These are phyloP conservation scores for Dactylella cylindrospora DNA, from an alignment of 2,329 filamentous ascomycete species.

Conservation along the genomic window DNA sequence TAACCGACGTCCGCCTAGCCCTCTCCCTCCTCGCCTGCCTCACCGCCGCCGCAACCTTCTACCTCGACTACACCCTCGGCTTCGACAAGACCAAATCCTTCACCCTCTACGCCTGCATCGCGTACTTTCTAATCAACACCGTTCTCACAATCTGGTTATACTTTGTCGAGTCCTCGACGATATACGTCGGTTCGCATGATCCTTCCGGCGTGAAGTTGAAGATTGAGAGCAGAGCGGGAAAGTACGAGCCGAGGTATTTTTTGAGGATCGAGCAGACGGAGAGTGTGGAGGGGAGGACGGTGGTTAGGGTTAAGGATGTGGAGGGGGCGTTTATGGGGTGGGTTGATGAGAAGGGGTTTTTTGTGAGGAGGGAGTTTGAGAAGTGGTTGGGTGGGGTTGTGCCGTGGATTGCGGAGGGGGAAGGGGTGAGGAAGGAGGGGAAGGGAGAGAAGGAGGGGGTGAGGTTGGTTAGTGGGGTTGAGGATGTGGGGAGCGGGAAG, in stretches of 20 bases:
- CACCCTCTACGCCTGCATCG: slow-evolving; percentile 74
- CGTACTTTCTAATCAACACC: slow-evolving; percentile 78
- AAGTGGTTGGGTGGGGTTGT: slow-evolving; percentile 71
- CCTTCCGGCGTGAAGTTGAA: slow-evolving; percentile 65
- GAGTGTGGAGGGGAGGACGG: slow-evolving; percentile 51
- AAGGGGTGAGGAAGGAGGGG: slow-evolving; percentile 28
- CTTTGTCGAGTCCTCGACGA: slow-evolving; percentile 74
- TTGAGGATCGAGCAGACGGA: slow-evolving; percentile 63
- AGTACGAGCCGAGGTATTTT: slow-evolving; percentile 79
- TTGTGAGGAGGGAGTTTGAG: slow-evolving; percentile 76
- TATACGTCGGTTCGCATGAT: slow-evolving; percentile 74
- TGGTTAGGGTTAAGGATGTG: slow-evolving; percentile 57
- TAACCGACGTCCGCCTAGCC: slow-evolving; percentile 77
- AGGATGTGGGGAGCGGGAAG: slow-evolving; percentile 24
- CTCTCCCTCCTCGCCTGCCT: slow-evolving; percentile 81
- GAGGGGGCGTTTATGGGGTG: slow-evolving; percentile 69
- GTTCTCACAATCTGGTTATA: slow-evolving; percentile 81
- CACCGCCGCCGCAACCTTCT: slow-evolving; percentile 80
- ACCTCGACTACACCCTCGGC: slow-evolving; percentile 81
- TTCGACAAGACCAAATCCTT: slow-evolving; percentile 83
- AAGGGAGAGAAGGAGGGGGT: slow-evolving; percentile 13
- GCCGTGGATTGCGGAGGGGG: slow-evolving; percentile 51
- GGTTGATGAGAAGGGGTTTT: slow-evolving; percentile 73
- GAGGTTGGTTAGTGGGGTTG: slow-evolving; percentile 25
- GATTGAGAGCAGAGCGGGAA: slow-evolving; percentile 71